Evolutionary conservation across 169 alveolate species (phyloP), one percentile per base, ranked within the genome.

Genomic region (Plasmodium fragile): DNA sequence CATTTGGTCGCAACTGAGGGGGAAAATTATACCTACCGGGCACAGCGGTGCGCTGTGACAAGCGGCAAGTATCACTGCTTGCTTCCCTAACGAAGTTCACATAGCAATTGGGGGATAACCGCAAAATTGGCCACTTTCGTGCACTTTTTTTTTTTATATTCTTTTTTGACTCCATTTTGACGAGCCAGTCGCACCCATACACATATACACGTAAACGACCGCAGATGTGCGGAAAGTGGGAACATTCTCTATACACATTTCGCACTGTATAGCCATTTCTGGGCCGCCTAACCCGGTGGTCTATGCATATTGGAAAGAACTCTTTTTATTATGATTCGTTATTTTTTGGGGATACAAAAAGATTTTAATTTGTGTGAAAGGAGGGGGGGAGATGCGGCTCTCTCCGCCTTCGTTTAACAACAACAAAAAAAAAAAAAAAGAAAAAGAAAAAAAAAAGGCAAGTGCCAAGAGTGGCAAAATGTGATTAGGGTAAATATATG

Each of bases 1-100:
- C 94, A 13, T 91, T 91, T 34, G 28, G 41, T 71, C 41, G 52
- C 34, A 91, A 91, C 28, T 80, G 75, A 49, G 65, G 55, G 55
- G 59, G 59, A 11, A 11, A 16, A 11, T 11, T 49, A 49, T 16
- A 13, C 25, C 59, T 11, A 49, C 22, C 1, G 22, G 59, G 25
- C n/a, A 11, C 55, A 45, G 55, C 55, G 52, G 1, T 8, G 52
- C 16, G 11, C 6, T 1, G 13, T 5, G 1, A 13, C 13, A 41
- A 41, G 52, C 52, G 53, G 16, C 53, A 43, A 11, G 53, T 43
- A 10, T 10, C n/a, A 49, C 39, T 65, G n/a, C 36, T 39, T 28
- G 34, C 1, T 30, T 55, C 32, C 2, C 5, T 28, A 36, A 25
- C 11, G 30, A 28, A 25, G 6, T 1, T 18, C 36, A 36, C 36